Percentiles rank a stretch among this genome's conserved stretches.
Conservation (phyloP, 2,329 filamentous ascomycete species). For the Teratosphaeria pseudoeucalypti region DNA sequence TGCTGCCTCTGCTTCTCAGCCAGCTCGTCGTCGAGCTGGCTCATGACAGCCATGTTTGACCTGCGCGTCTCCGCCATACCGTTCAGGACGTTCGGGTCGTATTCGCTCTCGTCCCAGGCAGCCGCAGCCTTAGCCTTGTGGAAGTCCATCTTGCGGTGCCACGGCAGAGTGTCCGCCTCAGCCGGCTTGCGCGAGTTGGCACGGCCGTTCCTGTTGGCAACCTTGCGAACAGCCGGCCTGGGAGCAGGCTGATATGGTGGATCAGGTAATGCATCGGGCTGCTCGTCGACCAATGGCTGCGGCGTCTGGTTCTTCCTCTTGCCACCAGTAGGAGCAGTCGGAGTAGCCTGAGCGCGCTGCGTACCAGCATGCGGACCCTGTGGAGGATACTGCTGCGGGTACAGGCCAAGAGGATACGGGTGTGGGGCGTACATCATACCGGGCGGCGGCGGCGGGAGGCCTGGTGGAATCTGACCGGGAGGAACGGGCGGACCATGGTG, state of each 20-base stretch:
- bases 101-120: slow-evolving; percentile 21
- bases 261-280: neutral
- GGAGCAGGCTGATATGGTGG: slow-evolving; percentile 7
- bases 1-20: slow-evolving; percentile 20
- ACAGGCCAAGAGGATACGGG: neutral
- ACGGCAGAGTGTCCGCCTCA: slow-evolving; percentile 21
- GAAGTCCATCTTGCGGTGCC: slow-evolving; percentile 23
- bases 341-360: neutral
- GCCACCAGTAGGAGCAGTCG: neutral
- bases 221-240: slow-evolving; percentile 7
- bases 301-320: slow-evolving; percentile 1
- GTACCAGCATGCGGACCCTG: neutral
- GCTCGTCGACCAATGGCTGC: neutral
- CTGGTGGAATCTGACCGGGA: neutral
- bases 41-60: slow-evolving; percentile 17
- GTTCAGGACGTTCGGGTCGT: slow-evolving; percentile 16
- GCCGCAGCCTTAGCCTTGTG: slow-evolving; percentile 12
- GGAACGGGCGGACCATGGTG: neutral
- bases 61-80: slow-evolving; percentile 16
- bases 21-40: slow-evolving; percentile 15
- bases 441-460: neutral
- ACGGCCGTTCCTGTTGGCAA: slow-evolving; percentile 10
- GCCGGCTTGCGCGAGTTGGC: slow-evolving; percentile 13
- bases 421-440: neutral
- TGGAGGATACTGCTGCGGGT: neutral